These are phyloP conservation scores for Pestalotiopsis sp. DNA, from an alignment of 2,329 filamentous ascomycete genomes.

Conservation along the genomic window DNA sequence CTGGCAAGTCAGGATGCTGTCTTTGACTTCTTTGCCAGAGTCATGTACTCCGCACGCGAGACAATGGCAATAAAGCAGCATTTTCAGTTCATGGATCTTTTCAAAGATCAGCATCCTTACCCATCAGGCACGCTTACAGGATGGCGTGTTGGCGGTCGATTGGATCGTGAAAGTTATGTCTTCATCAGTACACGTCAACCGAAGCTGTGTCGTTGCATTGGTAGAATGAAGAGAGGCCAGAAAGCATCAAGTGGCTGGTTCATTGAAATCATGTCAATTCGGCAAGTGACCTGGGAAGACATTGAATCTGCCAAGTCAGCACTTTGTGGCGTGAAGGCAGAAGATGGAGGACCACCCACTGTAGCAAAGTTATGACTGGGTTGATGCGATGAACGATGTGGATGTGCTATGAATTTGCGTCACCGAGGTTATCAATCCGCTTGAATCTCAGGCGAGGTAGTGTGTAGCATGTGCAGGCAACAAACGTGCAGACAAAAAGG, in stretches of 20 bases:
- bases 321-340: constrained; percentile 14
- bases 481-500: neutral
- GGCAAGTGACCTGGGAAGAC: constrained; percentile 24
- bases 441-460: neutral
- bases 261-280: constrained; percentile 25
- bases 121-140: constrained; percentile 25
- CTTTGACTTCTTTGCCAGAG: constrained; percentile 65
- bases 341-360: neutral
- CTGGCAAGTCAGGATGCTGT: constrained; percentile 43
- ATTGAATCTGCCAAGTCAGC: constrained; percentile 23
- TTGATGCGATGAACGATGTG: neutral
- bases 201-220: constrained; percentile 28
- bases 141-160: constrained; percentile 26
- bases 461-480: neutral
- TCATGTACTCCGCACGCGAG: constrained; percentile 58
- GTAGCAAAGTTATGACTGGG: neutral
- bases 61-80: constrained; percentile 50
- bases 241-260: constrained; percentile 24
- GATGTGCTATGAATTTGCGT: neutral
- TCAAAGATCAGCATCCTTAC: constrained; percentile 57
- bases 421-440: neutral
- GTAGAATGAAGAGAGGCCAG: constrained; percentile 24
- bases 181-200: constrained; percentile 22
- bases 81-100: constrained; percentile 65
- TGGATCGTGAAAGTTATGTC: constrained; percentile 25